These are phyloP conservation scores for Saturnispora gosingensis DNA, from an alignment of 805 yeast species.

Conservation along the genomic window DNA sequence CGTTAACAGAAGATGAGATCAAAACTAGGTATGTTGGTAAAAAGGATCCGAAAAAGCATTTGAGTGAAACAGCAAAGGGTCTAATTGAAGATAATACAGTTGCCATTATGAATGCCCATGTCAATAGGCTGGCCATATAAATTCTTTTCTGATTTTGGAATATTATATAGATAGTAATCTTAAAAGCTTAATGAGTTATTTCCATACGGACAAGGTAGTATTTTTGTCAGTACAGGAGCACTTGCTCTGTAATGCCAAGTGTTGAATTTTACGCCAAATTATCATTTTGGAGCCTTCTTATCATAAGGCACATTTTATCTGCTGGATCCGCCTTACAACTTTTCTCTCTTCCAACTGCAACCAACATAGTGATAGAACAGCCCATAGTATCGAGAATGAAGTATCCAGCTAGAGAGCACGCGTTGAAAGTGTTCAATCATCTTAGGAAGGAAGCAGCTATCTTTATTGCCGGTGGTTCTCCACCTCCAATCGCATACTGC, in stretches of 20 bases:
- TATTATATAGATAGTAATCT: background rate
- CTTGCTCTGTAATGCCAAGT: background rate
- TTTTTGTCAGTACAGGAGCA: too few relatives aligned
- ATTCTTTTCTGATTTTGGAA: background rate
- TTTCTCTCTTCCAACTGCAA: background rate
- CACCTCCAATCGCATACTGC: conserved; percentile 58
- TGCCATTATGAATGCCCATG: conserved; percentile 78
- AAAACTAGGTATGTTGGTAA: conserved; percentile 96
- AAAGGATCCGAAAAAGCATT: conserved; percentile 97
- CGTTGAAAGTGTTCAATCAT: conserved; percentile 37
- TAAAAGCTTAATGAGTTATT: background rate
- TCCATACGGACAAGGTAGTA: background rate
- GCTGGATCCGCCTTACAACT: background rate
- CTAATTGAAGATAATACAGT: conserved; percentile 86
- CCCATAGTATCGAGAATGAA: conserved; percentile 26
- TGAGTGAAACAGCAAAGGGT: conserved; percentile 77
- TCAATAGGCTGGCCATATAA: conserved; percentile 83
- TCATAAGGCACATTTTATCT: background rate
- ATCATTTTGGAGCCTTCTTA: background rate
- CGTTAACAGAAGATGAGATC: conserved; percentile 75
- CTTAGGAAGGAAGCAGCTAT: conserved; percentile 28
- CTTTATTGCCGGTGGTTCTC: conserved; percentile 52
- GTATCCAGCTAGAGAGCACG: conserved; percentile 82
- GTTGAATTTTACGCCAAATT: background rate
- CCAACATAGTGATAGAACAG: background rate